Conservation (phyloP, 2,329 filamentous ascomycete species). For the Myriosclerotinia curreyana region DNA sequence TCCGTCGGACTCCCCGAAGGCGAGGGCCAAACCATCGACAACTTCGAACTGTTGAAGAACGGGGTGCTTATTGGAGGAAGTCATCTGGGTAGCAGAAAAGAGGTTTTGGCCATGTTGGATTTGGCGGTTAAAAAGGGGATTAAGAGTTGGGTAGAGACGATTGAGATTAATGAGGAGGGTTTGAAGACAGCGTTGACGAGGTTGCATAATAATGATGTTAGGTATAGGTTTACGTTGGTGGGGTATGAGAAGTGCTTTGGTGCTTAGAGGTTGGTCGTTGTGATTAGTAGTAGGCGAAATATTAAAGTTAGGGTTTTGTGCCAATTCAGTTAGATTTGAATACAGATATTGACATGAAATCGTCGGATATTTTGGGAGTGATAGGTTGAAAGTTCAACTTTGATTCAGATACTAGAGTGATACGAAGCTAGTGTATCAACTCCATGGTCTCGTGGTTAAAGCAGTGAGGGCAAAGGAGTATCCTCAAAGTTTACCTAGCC, state of each 20-base stretch:
- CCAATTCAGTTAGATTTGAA: neutral
- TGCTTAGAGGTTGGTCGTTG: conserved; percentile 14
- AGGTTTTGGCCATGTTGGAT: conserved; percentile 70
- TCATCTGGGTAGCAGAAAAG: conserved; percentile 66
- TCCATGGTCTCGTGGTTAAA: no score
- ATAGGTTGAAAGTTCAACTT: neutral
- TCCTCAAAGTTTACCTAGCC: no score
- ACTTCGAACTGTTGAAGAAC: conserved; percentile 72
- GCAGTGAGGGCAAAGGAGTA: no score
- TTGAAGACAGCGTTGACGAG: conserved; percentile 67
- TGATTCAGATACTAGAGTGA: neutral
- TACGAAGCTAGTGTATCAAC: no score
- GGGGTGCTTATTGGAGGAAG: conserved; percentile 70
- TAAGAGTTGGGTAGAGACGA: conserved; percentile 67
- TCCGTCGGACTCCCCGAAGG: conserved; percentile 78
- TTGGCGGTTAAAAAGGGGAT: conserved; percentile 67
- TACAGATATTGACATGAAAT: neutral
- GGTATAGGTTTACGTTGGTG: conserved; percentile 69
- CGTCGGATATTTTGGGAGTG: neutral
- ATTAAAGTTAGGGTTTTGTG: neutral
- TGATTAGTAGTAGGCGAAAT: neutral
- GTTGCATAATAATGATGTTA: conserved; percentile 68
- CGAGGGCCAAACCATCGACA: conserved; percentile 65
- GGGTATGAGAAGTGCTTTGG: conserved; percentile 66
- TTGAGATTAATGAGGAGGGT: conserved; percentile 67